Percentiles rank a stretch among this genome's conserved stretches.
Evolutionary conservation across 2,329 filamentous ascomycete species (phyloP).

Genomic region (Cytospora schulzeri): DNA sequence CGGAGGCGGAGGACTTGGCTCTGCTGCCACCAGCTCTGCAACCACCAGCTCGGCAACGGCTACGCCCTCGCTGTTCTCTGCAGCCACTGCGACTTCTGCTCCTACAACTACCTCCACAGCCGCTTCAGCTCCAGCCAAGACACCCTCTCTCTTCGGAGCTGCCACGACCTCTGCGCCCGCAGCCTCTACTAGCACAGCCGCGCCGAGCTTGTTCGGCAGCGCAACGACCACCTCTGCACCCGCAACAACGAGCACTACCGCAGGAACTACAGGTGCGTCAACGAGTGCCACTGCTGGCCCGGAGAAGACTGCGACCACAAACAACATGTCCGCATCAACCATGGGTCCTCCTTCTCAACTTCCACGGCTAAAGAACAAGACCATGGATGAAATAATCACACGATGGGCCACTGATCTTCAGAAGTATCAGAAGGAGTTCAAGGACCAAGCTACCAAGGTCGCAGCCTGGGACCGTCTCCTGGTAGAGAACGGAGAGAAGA

Average conservation of each 20-base stretch:
- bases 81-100: conserved; percentile 31
- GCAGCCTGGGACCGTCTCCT: conserved; percentile 89
- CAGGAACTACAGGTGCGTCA: conserved; percentile 11
- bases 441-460: conserved; percentile 83
- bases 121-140: conserved; percentile 14
- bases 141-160: conserved; percentile 14
- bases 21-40: background rate
- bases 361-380: conserved; percentile 94
- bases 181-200: conserved; percentile 34
- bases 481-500: conserved; percentile 92
- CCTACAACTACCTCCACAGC: conserved; percentile 26
- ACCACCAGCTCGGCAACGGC: conserved; percentile 27
- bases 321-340: conserved; percentile 70
- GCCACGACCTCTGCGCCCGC: conserved; percentile 28
- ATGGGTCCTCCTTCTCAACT: conserved; percentile 80
- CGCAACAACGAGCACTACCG: conserved; percentile 8
- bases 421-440: conserved; percentile 97
- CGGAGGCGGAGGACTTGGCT: conserved; percentile 6
- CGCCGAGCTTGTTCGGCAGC: conserved; percentile 34
- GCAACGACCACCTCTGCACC: conserved; percentile 29
- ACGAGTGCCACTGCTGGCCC: conserved; percentile 8
- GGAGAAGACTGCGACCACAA: conserved; percentile 33
- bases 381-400: conserved; percentile 98
- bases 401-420: conserved; percentile 94
- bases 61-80: conserved; percentile 35